phyloP scores from a whole-genome alignment of 331 rosid species.

The Pyrus hybrid region DNA sequence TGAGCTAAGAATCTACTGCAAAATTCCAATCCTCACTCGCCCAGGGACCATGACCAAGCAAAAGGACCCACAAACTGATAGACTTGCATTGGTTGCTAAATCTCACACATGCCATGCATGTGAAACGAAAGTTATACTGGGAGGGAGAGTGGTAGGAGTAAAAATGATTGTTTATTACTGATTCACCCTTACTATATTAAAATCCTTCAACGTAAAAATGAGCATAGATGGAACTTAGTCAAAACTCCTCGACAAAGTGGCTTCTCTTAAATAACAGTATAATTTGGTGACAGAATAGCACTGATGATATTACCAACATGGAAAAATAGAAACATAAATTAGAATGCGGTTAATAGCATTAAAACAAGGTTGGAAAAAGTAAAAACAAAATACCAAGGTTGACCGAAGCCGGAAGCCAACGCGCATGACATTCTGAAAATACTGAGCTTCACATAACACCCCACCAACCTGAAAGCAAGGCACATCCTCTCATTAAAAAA shows the following conservation, averaged over 20 bases:
- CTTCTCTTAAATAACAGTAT: not conserved
- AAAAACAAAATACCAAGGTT: constrained; percentile 52
- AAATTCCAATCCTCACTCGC: not conserved
- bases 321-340: not conserved
- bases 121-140: not conserved
- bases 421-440: constrained; percentile 95
- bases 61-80: not conserved
- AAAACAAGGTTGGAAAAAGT: not conserved
- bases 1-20: not conserved
- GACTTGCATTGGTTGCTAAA: not conserved
- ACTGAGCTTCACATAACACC: constrained; percentile 88
- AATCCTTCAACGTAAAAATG: not conserved
- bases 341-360: not conserved
- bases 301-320: not conserved
- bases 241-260: not conserved
- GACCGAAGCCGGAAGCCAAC: constrained; percentile 77
- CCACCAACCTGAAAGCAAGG: constrained; percentile 50
- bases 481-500: not conserved
- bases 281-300: not conserved
- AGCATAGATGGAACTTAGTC: not conserved
- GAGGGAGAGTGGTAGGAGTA: not conserved
- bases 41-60: not conserved
- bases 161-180: not conserved
- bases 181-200: not conserved
- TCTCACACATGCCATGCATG: not conserved